Percentiles rank a stretch among this genome's conserved stretches.
Conservation (phyloP, 2,329 filamentous ascomycete species). For the Albifimbria verrucaria region DNA sequence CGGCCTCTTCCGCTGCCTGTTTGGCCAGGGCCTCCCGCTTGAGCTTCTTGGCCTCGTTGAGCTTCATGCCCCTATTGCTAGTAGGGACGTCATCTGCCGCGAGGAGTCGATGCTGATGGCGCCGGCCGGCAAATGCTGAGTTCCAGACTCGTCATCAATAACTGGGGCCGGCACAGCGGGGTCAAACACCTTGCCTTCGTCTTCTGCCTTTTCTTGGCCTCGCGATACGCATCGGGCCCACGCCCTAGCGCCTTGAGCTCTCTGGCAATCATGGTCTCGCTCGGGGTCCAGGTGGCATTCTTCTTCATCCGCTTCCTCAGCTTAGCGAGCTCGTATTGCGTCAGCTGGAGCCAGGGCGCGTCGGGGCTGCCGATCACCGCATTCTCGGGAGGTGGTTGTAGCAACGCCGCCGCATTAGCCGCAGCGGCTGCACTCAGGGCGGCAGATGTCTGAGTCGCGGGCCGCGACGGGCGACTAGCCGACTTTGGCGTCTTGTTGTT, state of each 20-base stretch:
- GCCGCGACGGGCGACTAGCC: constrained; percentile 36
- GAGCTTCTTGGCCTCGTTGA: constrained; percentile 74
- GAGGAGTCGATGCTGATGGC: constrained; percentile 57
- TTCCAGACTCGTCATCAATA: constrained; percentile 48
- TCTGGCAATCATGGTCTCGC: constrained; percentile 79
- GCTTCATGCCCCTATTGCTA: constrained; percentile 71
- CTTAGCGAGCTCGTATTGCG: constrained; percentile 61
- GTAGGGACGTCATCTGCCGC: constrained; percentile 60
- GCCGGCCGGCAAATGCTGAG: constrained; percentile 53
- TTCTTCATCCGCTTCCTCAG: constrained; percentile 88
- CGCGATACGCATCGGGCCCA: constrained; percentile 58
- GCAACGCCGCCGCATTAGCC: constrained; percentile 36
- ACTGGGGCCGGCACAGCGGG: constrained; percentile 29
- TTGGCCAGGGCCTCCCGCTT: constrained; percentile 65
- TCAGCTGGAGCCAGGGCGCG: constrained; percentile 64
- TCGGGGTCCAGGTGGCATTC: constrained; percentile 81
- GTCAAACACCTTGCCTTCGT: constrained; percentile 61
- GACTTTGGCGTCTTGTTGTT: constrained; percentile 40
- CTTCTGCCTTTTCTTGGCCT: constrained; percentile 64
- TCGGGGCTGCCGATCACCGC: constrained; percentile 56
- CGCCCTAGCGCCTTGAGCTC: constrained; percentile 71
- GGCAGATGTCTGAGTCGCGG: constrained; percentile 30
- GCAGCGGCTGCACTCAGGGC: constrained; percentile 35
- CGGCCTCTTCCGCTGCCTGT: constrained; percentile 59
- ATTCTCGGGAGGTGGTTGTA: constrained; percentile 58